Evolutionary conservation across 495 filamentous ascomycete genomes (phyloP), one percentile per base, ranked within the genome.

Genomic region (Penicillium goetzii): DNA sequence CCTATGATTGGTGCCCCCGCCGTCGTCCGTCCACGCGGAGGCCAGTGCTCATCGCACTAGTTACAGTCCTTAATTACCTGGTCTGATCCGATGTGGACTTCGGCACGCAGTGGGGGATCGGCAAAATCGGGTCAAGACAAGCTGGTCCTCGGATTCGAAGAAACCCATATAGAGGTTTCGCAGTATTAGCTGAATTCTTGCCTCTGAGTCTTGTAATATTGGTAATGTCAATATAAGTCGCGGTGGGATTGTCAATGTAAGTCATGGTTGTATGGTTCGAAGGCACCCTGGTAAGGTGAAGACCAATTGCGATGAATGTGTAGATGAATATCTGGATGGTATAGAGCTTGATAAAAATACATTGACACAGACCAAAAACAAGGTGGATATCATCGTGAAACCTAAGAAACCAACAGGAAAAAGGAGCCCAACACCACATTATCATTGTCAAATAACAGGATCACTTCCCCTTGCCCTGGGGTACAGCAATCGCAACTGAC

Each of bases 401-500:
- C n/a, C 23, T 17, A 51, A 47, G 9, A 21, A 34, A 56, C 40
- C 15, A 32, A 38, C n/a, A 60, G 9, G 28, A 61, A 43, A 32
- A 32, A 52, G 14, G 25, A 56, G 9, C 17, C n/a, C 45, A 36
- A 30, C 32, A 30, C 53, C 57, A 38, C 36, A 50, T 56, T 33
- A 51, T 8, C 23, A 34, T 15, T 17, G 23, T 11, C 14, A n/a
- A 12, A 11, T 51, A 0, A 28, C 2, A 11, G 23, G 11, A 38
- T 53, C 50, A 55, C 34, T 55, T 55, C 9, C 52, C 52, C 53
- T 47, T 62, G 25, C 63, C 50, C 49, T 56, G 59, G 5, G 67
- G 53, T 45, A 30, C 15, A 28, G 61, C 53, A 28, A 71, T 51
- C 14, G 65, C 65, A 19, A 68, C 60, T 52, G 69, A 61, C 21